Percentiles rank a stretch among this genome's conserved stretches.
Evolutionary conservation across 768 basidiomycete genomes (phyloP).

Genomic region (Leccinum boreale): DNA sequence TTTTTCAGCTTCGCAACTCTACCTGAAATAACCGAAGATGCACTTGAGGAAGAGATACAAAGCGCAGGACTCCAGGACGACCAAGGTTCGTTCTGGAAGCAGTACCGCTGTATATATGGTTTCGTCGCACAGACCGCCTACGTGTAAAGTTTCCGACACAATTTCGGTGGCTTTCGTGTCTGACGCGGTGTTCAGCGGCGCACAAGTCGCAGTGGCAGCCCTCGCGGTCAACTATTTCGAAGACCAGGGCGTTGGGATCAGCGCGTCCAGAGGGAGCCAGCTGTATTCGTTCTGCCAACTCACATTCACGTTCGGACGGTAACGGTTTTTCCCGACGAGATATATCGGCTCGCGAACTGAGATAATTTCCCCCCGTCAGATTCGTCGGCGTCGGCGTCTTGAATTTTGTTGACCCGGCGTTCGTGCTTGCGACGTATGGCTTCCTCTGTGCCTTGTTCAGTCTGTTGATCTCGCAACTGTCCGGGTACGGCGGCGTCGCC

Average conservation of each 20-base stretch:
- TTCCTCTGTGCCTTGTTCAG: slow-evolving; percentile 49
- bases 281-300: slow-evolving; percentile 72
- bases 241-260: slow-evolving; percentile 58
- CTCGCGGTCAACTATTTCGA: slow-evolving; percentile 68
- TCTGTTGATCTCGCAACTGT: slow-evolving; percentile 46
- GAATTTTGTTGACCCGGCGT: slow-evolving; percentile 61
- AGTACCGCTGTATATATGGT: slow-evolving; percentile 68
- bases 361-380: slow-evolving; percentile 23
- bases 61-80: slow-evolving; percentile 38
- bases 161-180: neutral
- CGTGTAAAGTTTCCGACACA: slow-evolving; percentile 38
- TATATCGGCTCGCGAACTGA: neutral
- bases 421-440: slow-evolving; percentile 55
- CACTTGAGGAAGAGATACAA: slow-evolving; percentile 49
- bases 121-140: slow-evolving; percentile 71
- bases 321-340: neutral
- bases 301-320: slow-evolving; percentile 63
- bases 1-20: slow-evolving; percentile 56
- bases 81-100: slow-evolving; percentile 60
- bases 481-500: slow-evolving; percentile 53
- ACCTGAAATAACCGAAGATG: slow-evolving; percentile 70
- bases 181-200: slow-evolving; percentile 39
- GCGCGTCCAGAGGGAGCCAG: slow-evolving; percentile 51
- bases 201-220: slow-evolving; percentile 64
- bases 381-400: slow-evolving; percentile 62